phyloP scores from a whole-genome alignment of 1,284 basidiomycete genomes.

The Ganoderma resinaceum region DNA sequence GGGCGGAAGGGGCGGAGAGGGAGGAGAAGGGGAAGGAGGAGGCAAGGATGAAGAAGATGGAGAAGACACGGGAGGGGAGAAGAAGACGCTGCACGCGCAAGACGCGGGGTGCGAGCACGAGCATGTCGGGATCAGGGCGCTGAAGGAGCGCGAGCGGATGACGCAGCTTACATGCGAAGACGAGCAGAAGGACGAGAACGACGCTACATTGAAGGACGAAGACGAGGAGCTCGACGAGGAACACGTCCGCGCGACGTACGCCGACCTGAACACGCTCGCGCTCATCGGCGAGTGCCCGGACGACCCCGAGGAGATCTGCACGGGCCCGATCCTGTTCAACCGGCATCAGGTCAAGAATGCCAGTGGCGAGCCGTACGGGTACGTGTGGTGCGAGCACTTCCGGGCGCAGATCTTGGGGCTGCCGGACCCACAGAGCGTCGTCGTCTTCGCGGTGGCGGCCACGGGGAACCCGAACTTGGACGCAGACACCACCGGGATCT shows the following conservation, averaged over 20 bases:
- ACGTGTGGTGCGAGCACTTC: slow-evolving; percentile 28
- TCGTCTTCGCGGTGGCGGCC: background rate
- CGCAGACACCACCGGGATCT: slow-evolving; percentile 6
- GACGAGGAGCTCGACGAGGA: background rate
- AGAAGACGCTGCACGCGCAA: slow-evolving; percentile 11
- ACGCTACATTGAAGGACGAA: too few species aligned
- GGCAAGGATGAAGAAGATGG: too few species aligned
- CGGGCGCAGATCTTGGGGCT: background rate
- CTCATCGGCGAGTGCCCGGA: slow-evolving; percentile 12
- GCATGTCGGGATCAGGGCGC: slow-evolving; percentile 11
- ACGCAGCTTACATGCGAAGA: background rate
- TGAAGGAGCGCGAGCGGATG: background rate
- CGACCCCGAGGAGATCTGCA: slow-evolving; percentile 15
- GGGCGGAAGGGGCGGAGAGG: background rate
- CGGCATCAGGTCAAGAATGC: background rate
- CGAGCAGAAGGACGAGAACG: background rate
- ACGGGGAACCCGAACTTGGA: background rate
- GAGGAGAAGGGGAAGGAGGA: background rate
- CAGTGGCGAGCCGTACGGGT: slow-evolving; percentile 12
- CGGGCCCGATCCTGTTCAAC: slow-evolving; percentile 15
- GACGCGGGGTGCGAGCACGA: slow-evolving; percentile 31
- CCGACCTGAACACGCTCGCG: background rate
- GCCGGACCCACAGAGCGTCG: background rate
- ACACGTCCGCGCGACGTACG: background rate
- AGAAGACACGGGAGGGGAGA: too few species aligned